Evolutionary conservation across 352 stramenopile genomes (phyloP), one percentile per base, ranked within the genome.

Genomic region (Phytophthora podocarpi): DNA sequence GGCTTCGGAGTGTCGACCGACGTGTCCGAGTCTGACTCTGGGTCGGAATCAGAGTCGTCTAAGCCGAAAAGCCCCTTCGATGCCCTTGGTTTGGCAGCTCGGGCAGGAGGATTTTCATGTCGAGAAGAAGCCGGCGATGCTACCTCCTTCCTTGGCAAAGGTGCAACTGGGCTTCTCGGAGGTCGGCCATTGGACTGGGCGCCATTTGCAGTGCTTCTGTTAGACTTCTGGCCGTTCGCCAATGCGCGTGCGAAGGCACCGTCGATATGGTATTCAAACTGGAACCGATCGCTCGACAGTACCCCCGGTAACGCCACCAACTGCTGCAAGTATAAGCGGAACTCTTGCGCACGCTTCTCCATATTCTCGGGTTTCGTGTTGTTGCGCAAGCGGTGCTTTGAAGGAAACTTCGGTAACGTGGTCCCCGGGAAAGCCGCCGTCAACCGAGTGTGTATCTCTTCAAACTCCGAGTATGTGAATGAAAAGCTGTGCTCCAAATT

Each of bases 291-390:
- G 60, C 80, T 90, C 37, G 68, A 67, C 12, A 90, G 37, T 20
- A 95, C 65, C 2, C 59, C 64, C 0, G 78, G 67, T 3, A 85
- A 60, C 0, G 67, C 57, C 5, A 93, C 63, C 5, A 95, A 62
- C 21, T 87, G 72, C 49, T 91, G 72, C 24, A 95, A 76, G 39
- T 95, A 95, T 43, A 85, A 51, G 16, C 85, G 67, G 28, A 93
- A 83, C 46, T 95, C 86, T 42, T 90, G 77, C 2, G 78, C 86
- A n/a, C 86, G 82, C 67, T 92, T 95, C 57, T 89, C 72, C 80
- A 95, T 90, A 34, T 93, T 93, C 21, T 95, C 86, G 0, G 84
- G 79, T 50, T 95, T 95, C 12, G 67, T 88, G 47, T 87, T 89
- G 63, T 92, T 93, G 24, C 82, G 84, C 15, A 87, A 57, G 15